Base-by-base conservation (phyloP, 495 filamentous ascomycete genomes). In the Trichoderma virens region DNA sequence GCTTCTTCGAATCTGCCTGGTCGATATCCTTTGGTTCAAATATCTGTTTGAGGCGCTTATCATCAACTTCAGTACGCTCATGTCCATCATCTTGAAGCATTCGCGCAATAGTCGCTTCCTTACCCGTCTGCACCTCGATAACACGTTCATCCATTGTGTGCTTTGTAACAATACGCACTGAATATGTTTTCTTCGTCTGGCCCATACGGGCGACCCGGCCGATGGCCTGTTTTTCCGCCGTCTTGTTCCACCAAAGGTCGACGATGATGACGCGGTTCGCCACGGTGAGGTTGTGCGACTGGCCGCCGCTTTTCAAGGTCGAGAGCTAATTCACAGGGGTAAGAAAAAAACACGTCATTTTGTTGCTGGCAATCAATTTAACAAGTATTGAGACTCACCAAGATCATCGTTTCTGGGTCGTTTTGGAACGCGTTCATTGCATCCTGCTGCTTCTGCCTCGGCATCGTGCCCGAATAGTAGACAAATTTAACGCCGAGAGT, bases 231-330 rank as follows among this genome's bases (percentile, higher is more conserved):
- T 70, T 62, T 43, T 78, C 76, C 0, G 71, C 45, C 0, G 65
- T 69, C 0, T 54, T 74, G 62, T 88, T 88, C 83, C 83, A 89
- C 84, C 84, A 88, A 0, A 81, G 75, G 62, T 88, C 86, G 0
- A 86, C 62, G 1, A 80, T 74, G 18, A 87, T 82, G 56, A 86
- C 83, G 35, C 84, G 79, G 61, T 82, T 85, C 0, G 84, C 85
- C 54, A 73, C 72, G 0, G 83, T 79, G 25, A 88, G 70, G 41
- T 87, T 85, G 3, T 86, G 71, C 1, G 80, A 78, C 14, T 73
- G 72, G 0, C 79, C 80, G 0, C 82, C 81, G n/a, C 75, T 75
- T 30, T 73, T 77, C 1, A 82, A 67, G 2, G 75, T 76, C 0
- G 78, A 73, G 8, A 87, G 69, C 68, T 3, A 70, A 62, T 43